These are phyloP conservation scores for Neoboletus subvelutipes DNA, from an alignment of 768 basidiomycete genomes.

Conservation along the genomic window DNA sequence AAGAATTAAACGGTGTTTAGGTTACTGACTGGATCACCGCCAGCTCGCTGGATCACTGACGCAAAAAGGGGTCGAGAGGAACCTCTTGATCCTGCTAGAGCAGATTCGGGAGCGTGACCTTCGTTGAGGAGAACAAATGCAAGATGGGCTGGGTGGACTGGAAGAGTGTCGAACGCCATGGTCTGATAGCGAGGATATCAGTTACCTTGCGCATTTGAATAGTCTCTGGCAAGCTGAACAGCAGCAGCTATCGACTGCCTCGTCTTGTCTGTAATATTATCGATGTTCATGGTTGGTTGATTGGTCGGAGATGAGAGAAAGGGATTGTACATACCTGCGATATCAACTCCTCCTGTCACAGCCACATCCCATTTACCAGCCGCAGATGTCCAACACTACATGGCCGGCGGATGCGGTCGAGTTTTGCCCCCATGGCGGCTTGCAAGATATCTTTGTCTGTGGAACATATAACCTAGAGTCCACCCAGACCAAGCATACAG, in stretches of 20 bases:
- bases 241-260: constrained; percentile 67
- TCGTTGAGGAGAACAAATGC: constrained; percentile 81
- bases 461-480: constrained; percentile 86
- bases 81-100: constrained; percentile 34
- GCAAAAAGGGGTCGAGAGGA: constrained; percentile 64
- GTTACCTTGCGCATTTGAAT: constrained; percentile 77
- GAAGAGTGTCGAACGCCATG: constrained; percentile 4
- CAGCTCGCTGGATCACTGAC: constrained; percentile 77
- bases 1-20: not conserved
- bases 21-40: constrained; percentile 73
- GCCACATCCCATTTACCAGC: not conserved
- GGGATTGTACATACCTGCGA: not conserved
- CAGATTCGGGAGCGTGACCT: constrained; percentile 36
- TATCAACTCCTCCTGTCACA: not conserved
- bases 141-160: constrained; percentile 83
- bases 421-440: constrained; percentile 73
- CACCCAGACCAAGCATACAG: constrained; percentile 10
- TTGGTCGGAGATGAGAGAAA: not conserved
- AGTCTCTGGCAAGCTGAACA: constrained; percentile 79
- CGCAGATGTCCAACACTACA: constrained; percentile 53
- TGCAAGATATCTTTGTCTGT: constrained; percentile 69
- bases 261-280: constrained; percentile 81
- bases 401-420: constrained; percentile 90
- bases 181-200: not conserved
- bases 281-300: constrained; percentile 47